Base-by-base conservation (phyloP, 78 protist species). In the Dictyostelium capitatum region DNA sequence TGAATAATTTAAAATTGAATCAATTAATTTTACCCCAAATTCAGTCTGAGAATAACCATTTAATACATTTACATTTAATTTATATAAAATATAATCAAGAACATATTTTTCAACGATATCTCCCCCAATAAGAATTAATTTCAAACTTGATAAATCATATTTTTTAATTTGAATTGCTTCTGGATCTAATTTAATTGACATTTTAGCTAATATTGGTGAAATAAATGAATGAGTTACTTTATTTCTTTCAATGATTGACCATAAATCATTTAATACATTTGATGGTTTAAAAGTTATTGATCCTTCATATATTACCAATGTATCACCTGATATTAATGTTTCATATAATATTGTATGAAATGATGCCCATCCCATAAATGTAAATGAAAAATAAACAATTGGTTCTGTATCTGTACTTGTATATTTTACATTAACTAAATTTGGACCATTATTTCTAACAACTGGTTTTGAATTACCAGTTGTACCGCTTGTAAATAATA, bases 291-390 rank as follows among this genome's bases (percentile, higher is more conserved):
- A 37, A 23, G 3, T 64, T 53, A 87, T 75, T 2, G 53, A 48
- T 3, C 97, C 95, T 51, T 95, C 97, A 56, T 53, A 95, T 78
- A 87, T 17, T 8, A 91, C 57, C 3, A 75, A 46, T 32, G 95
- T 90, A 20, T 41, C 12, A 9, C 97, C 97, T 32, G 5, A 4
- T 10, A 47, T 4, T 10, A 92, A 17, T 2, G 89, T 47, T 41
- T 85, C 87, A 32, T 23, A n/a, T 0, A 70, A 3, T 0, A 64
- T 53, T 19, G 79, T 17, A 69, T 92, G 96, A 1, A 91, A 92
- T 0, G 50, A 41, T 9, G 81, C 83, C 97, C 97, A 96, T 3
- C 98, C 95, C 8, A 94, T 32, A 54, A 91, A 95, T 12, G 80
- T 59, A 17, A 69, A 20, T 5, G 97, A 17, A 30, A 53, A 96